Evolutionary conservation across 768 basidiomycete species (phyloP).

Genomic region (Hypsizygus marmoreus): DNA sequence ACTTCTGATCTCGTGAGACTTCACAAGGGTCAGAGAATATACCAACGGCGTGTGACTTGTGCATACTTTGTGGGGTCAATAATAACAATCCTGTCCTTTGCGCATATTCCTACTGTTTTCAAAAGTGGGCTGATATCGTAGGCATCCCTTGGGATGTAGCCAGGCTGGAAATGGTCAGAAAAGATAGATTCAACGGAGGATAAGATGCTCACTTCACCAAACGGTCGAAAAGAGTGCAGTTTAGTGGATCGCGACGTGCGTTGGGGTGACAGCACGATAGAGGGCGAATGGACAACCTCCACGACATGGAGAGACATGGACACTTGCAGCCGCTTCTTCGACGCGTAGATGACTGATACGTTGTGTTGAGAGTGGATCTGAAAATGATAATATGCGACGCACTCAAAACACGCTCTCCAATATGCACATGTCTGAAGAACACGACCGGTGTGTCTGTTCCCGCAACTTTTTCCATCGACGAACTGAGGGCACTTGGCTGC

Average conservation of each 20-base stretch:
- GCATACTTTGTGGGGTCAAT: conserved; percentile 69
- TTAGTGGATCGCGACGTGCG: conserved; percentile 25
- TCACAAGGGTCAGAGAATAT: neutral
- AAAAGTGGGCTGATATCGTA: conserved; percentile 58
- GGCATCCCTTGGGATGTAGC: conserved; percentile 73
- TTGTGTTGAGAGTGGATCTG: neutral
- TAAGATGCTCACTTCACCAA: conserved; percentile 59
- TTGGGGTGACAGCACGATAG: conserved; percentile 35
- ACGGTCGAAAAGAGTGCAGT: conserved; percentile 55
- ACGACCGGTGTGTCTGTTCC: conserved; percentile 54
- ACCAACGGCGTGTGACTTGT: neutral
- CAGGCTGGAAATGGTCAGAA: conserved; percentile 43
- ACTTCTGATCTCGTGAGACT: conserved; percentile 45
- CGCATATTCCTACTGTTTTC: conserved; percentile 67
- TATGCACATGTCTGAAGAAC: conserved; percentile 59
- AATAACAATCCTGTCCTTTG: conserved; percentile 64
- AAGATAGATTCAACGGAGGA: neutral
- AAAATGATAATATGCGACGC: conserved; percentile 19
- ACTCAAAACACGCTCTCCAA: conserved; percentile 62
- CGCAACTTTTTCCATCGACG: conserved; percentile 63
- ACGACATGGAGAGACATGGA: conserved; percentile 56
- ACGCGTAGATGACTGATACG: conserved; percentile 65
- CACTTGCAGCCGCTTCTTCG: conserved; percentile 60
- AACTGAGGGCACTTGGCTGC: conserved; percentile 47
- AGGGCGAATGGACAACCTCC: conserved; percentile 51